Evolutionary conservation across 2,329 filamentous ascomycete species (phyloP).

Genomic region (Epichloe gansuensis): DNA sequence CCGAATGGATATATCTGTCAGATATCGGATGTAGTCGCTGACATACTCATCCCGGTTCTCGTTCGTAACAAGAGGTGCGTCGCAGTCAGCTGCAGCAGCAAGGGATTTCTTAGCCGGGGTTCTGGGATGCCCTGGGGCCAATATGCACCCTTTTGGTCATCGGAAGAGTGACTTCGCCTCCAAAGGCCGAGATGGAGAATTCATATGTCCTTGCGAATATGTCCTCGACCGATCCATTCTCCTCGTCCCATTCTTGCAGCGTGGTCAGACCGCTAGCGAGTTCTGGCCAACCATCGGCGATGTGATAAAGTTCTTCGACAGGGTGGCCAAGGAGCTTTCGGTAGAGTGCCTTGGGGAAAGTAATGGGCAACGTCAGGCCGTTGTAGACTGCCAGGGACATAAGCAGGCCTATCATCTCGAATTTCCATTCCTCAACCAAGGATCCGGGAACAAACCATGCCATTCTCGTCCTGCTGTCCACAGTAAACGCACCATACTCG

Average conservation of each 20-base stretch:
- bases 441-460: conserved; percentile 82
- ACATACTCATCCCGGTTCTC: conserved; percentile 69
- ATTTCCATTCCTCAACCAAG: conserved; percentile 76
- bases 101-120: conserved; percentile 19
- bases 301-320: conserved; percentile 59
- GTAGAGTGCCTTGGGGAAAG: conserved; percentile 78
- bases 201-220: conserved; percentile 77
- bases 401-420: conserved; percentile 77
- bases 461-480: conserved; percentile 64
- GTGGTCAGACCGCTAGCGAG: conserved; percentile 61
- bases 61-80: conserved; percentile 66
- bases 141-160: conserved; percentile 33
- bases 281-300: conserved; percentile 79
- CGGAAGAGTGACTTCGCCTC: conserved; percentile 41
- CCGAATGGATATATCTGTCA: conserved; percentile 64
- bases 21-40: conserved; percentile 71
- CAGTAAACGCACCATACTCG: conserved; percentile 66
- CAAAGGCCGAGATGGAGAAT: conserved; percentile 56
- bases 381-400: conserved; percentile 88
- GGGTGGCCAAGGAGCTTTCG: conserved; percentile 61
- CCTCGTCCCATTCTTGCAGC: conserved; percentile 65
- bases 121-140: conserved; percentile 42
- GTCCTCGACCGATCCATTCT: conserved; percentile 65
- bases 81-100: conserved; percentile 19
- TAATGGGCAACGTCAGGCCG: conserved; percentile 79